Conservation (phyloP, 192 early-diverging fungal genomes). For the Coemansia sp. region DNA sequence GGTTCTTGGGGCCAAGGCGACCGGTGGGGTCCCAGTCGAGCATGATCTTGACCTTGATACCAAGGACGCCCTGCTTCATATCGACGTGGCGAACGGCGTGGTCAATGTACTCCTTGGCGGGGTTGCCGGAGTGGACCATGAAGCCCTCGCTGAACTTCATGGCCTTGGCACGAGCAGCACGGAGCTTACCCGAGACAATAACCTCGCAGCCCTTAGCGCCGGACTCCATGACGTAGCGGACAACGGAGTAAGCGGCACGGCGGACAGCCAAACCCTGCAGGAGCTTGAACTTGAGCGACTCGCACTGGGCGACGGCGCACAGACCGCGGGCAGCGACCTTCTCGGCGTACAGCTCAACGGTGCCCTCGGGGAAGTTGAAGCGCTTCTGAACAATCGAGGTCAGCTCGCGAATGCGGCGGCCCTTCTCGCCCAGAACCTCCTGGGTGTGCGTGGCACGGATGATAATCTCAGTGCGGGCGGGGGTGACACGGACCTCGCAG, state of each 20-base stretch:
- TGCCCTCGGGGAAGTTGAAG: conserved; percentile 98
- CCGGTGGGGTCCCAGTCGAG: conserved; percentile 91
- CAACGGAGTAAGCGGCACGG: conserved; percentile 96
- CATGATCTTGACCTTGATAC: conserved; percentile 99
- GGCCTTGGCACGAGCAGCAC: conserved; percentile 99
- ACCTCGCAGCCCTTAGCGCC: conserved; percentile 99
- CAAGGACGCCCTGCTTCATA: conserved; percentile 97
- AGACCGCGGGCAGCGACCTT: conserved; percentile 96
- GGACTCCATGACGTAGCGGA: conserved; percentile 98
- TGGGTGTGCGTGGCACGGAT: conserved; percentile 99
- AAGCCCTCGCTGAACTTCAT: conserved; percentile 99
- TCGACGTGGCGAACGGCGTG: conserved; percentile 95
- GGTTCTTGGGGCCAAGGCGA: conserved; percentile 89
- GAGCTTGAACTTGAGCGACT: conserved; percentile 98
- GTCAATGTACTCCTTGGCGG: conserved; percentile 94
- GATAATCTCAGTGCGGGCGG: conserved; percentile 98
- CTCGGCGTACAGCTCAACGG: conserved; percentile 98
- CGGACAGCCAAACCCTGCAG: conserved; percentile 95
- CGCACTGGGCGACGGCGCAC: conserved; percentile 97
- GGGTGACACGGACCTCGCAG: conserved; percentile 99
- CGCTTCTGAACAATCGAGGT: conserved; percentile 98
- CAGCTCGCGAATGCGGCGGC: conserved; percentile 97
- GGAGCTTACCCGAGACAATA: conserved; percentile 98
- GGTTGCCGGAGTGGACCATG: conserved; percentile 99
- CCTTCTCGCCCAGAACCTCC: conserved; percentile 97